Percentiles rank a stretch among this genome's conserved stretches.
These are phyloP conservation scores for Fagus crenata DNA, from an alignment of 306 rosid species.

Conservation along the genomic window DNA sequence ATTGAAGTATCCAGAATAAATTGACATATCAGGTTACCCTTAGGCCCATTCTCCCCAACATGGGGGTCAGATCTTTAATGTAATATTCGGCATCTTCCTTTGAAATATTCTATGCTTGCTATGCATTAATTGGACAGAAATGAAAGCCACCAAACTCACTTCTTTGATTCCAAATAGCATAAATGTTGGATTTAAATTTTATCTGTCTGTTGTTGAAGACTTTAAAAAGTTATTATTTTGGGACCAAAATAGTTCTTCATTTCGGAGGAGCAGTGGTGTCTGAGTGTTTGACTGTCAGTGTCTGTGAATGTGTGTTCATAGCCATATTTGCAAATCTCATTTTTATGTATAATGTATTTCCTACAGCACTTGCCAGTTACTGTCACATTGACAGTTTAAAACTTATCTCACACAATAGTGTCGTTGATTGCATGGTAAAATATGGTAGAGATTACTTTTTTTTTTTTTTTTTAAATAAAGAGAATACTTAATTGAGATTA, in stretches of 20 bases:
- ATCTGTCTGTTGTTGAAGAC: no score
- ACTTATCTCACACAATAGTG: background rate
- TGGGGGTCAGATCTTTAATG: constrained; percentile 2
- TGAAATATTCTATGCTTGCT: background rate
- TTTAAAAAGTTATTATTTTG: background rate
- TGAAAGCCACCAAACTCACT: background rate
- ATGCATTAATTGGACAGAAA: background rate
- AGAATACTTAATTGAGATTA: no score
- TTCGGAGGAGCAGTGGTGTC: no score
- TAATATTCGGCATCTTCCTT: background rate
- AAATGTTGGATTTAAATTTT: background rate
- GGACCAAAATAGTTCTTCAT: background rate
- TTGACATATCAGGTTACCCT: background rate
- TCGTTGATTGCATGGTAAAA: background rate
- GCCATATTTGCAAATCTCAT: no score
- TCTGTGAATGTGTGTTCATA: no score
- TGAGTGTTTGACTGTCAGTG: no score
- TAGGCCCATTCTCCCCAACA: background rate
- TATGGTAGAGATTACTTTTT: background rate
- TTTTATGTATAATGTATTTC: background rate
- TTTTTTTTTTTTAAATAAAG: no score
- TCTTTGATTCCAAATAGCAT: background rate
- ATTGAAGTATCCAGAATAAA: background rate
- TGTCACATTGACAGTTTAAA: background rate
- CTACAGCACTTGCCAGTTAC: background rate